phyloP scores from a whole-genome alignment of 2,329 filamentous ascomycete species.

The Fusarium chaquense region DNA sequence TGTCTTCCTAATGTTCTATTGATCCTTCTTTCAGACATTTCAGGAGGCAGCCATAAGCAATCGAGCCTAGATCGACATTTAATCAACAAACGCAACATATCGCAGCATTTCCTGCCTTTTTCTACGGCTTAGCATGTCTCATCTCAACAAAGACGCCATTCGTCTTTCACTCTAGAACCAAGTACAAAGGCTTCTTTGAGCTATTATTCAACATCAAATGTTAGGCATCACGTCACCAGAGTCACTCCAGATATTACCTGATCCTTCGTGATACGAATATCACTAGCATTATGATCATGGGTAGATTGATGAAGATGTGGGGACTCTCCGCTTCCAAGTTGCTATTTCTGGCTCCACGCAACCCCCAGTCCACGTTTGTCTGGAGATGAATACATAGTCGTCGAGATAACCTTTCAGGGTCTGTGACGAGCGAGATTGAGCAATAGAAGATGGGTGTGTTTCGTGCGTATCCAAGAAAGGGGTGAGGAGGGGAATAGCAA shows the following conservation, averaged over 20 bases:
- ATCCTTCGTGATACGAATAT: background rate
- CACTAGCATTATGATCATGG: slow-evolving; percentile 1
- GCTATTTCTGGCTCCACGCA: slow-evolving; percentile 28
- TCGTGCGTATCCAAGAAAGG: slow-evolving; percentile 11
- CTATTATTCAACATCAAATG: background rate
- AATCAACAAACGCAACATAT: background rate
- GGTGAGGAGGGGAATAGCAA: background rate
- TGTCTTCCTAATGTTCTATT: slow-evolving; percentile 14
- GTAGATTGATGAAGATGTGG: slow-evolving; percentile 12
- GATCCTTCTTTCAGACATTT: slow-evolving; percentile 10
- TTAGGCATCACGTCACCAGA: background rate
- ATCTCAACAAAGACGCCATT: slow-evolving; percentile 7
- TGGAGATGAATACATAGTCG: slow-evolving; percentile 6
- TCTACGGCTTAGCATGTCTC: background rate
- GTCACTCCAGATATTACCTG: background rate
- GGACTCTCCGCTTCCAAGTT: slow-evolving; percentile 21
- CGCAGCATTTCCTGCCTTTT: background rate
- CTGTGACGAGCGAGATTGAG: slow-evolving; percentile 32
- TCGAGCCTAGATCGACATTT: background rate
- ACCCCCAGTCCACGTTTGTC: slow-evolving; percentile 4
- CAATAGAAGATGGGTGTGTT: slow-evolving; percentile 1
- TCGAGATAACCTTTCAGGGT: slow-evolving; percentile 28
- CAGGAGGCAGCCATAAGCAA: slow-evolving; percentile 1
- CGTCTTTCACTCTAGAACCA: slow-evolving; percentile 8
- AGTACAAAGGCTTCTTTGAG: background rate